These are phyloP conservation scores for Emergomyces orientalis DNA, from an alignment of 2,329 filamentous ascomycete species.

Conservation along the genomic window DNA sequence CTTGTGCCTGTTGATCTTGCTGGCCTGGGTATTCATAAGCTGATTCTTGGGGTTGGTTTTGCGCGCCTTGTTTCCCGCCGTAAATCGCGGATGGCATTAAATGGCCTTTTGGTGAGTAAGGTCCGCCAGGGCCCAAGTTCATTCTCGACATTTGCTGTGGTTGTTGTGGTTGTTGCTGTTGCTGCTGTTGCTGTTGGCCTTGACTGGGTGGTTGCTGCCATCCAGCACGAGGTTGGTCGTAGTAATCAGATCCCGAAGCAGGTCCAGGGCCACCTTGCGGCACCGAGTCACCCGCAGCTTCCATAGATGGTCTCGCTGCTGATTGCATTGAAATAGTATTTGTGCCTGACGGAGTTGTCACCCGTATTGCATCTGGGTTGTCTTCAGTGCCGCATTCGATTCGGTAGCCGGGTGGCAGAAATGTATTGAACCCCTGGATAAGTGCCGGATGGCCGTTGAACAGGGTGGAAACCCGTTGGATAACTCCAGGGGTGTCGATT, in stretches of 20 bases:
- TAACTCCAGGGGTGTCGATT: conserved; percentile 95
- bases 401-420: conserved; percentile 86
- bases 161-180: conserved; percentile 21
- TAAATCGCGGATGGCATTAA: conserved; percentile 30
- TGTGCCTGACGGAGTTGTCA: conserved; percentile 96
- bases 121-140: conserved; percentile 21
- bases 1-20: conserved; percentile 40
- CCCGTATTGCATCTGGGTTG: conserved; percentile 89
- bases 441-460: conserved; percentile 92
- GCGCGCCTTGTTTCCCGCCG: conserved; percentile 27
- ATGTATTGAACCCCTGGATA: conserved; percentile 98
- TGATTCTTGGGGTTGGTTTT: conserved; percentile 34
- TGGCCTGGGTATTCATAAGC: conserved; percentile 36
- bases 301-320: conserved; percentile 29
- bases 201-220: conserved; percentile 32
- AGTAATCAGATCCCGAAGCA: conserved; percentile 31
- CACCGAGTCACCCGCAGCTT: conserved; percentile 25
- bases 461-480: conserved; percentile 87
- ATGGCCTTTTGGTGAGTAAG: conserved; percentile 35
- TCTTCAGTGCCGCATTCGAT: conserved; percentile 93
- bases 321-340: conserved; percentile 76
- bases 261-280: conserved; percentile 25
- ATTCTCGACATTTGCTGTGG: conserved; percentile 16
- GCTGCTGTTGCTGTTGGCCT: conserved; percentile 22
- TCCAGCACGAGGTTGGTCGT: conserved; percentile 31